A percentile compares a stretch with the other conserved stretches of the same genome.
Conservation (phyloP, 306 rosid genomes). For the Echinosophora koreensis region DNA sequence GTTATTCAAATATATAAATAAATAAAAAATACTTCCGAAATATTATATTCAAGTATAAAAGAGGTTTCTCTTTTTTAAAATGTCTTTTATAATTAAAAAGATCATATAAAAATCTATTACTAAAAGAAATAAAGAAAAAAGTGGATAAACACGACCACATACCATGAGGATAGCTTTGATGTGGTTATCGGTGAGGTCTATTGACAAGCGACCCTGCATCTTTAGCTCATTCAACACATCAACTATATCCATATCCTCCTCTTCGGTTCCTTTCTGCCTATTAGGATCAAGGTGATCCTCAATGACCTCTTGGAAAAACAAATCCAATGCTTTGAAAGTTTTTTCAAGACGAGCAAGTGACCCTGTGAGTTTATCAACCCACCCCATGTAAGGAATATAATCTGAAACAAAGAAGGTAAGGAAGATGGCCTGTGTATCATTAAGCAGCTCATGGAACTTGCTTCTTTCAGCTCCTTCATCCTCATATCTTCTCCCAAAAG, state of each 20-base stretch:
- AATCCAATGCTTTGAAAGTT: slow-evolving; percentile 17
- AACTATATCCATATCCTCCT: slow-evolving; percentile 37
- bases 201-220: background rate
- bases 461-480: slow-evolving; percentile 22
- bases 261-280: background rate
- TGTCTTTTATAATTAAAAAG: no score
- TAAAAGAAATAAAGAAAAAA: no score
- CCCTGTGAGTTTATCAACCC: slow-evolving; percentile 34
- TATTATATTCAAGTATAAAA: no score
- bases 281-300: slow-evolving; percentile 26
- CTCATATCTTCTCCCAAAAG: slow-evolving; percentile 11
- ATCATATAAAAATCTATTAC: no score
- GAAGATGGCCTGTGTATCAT: slow-evolving; percentile 20
- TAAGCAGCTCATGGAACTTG: slow-evolving; percentile 25
- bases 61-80: no score
- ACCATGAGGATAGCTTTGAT: slow-evolving; percentile 37
- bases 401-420: slow-evolving; percentile 22
- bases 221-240: slow-evolving; percentile 19
- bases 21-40: no score
- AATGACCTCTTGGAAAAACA: slow-evolving; percentile 20
- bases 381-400: slow-evolving; percentile 31
- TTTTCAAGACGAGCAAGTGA: slow-evolving; percentile 13
- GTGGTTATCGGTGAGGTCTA: slow-evolving; percentile 32
- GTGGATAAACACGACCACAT: background rate
- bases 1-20: no score